A percentile compares a stretch with the other conserved stretches of the same genome.
Evolutionary conservation across 306 rosid genomes (phyloP).

Genomic region (Vicia villosa): DNA sequence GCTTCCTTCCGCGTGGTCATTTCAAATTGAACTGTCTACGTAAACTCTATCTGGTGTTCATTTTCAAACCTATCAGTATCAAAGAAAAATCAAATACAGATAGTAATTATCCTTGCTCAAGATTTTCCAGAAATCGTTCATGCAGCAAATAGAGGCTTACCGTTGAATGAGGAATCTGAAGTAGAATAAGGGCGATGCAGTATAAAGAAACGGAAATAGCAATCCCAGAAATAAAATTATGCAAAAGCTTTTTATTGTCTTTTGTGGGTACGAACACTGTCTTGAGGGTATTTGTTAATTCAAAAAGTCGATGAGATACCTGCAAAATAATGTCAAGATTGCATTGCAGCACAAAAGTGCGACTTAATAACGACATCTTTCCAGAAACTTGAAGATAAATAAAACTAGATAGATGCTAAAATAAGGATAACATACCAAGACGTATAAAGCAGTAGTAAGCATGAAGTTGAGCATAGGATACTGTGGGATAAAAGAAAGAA

Average conservation of each 20-base stretch:
- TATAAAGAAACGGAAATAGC: slow-evolving; percentile 63
- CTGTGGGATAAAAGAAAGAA: slow-evolving; percentile 90
- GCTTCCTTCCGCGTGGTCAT: slow-evolving; percentile 45
- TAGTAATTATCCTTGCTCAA: slow-evolving; percentile 7
- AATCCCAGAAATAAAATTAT: slow-evolving; percentile 74
- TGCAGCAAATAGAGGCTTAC: slow-evolving; percentile 51
- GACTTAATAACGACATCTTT: slow-evolving; percentile 25
- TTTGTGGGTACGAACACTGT: slow-evolving; percentile 78
- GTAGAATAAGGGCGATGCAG: slow-evolving; percentile 60
- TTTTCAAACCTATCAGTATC: slow-evolving; percentile 52
- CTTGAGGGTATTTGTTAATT: slow-evolving; percentile 86
- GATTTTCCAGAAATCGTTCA: slow-evolving; percentile 5
- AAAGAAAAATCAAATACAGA: slow-evolving; percentile 4
- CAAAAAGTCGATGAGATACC: slow-evolving; percentile 91
- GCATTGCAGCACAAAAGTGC: slow-evolving; percentile 27
- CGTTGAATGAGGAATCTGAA: slow-evolving; percentile 62
- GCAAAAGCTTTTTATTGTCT: slow-evolving; percentile 79
- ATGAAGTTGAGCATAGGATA: slow-evolving; percentile 93
- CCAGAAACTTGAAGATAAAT: slow-evolving; percentile 25
- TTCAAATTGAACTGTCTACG: slow-evolving; percentile 43
- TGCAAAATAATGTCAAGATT: slow-evolving; percentile 49
- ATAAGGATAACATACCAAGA: slow-evolving; percentile 61
- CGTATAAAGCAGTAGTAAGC: slow-evolving; percentile 86
- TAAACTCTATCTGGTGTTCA: slow-evolving; percentile 39
- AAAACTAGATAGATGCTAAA: slow-evolving; percentile 15